phyloP scores from a whole-genome alignment of 345 rosid species.

The Gynandropsis gynandra region DNA sequence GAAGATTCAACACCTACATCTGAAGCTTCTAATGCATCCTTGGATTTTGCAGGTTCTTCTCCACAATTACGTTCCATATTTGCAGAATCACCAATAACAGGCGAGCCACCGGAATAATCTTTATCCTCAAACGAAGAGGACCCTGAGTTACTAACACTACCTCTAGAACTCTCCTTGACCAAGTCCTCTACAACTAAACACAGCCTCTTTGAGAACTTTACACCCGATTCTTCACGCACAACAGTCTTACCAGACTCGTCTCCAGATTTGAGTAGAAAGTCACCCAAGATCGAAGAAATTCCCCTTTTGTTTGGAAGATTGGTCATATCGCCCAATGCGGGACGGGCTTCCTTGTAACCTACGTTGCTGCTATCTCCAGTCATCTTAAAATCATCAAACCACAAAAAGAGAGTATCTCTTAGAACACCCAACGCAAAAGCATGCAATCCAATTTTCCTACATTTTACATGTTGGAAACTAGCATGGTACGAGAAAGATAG shows the following conservation, averaged over 20 bases:
- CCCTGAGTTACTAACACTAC: slow-evolving; percentile 20
- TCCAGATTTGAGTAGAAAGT: slow-evolving; percentile 31
- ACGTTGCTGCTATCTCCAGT: slow-evolving; percentile 37
- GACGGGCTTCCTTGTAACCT: slow-evolving; percentile 24
- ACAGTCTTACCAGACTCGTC: slow-evolving; percentile 22
- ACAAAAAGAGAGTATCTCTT: background rate
- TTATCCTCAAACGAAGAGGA: slow-evolving; percentile 17
- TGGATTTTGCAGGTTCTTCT: slow-evolving; percentile 21
- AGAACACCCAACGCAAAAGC: background rate
- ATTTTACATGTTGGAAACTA: background rate
- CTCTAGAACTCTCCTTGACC: slow-evolving; percentile 30
- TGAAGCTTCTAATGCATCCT: slow-evolving; percentile 23
- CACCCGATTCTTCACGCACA: slow-evolving; percentile 23
- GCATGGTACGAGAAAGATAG: background rate
- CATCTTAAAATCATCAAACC: slow-evolving; percentile 30
- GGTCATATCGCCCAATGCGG: slow-evolving; percentile 43
- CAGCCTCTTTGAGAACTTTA: slow-evolving; percentile 30
- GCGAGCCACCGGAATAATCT: slow-evolving; percentile 15
- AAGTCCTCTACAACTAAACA: slow-evolving; percentile 42
- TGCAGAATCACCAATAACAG: slow-evolving; percentile 18
- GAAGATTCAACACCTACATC: slow-evolving; percentile 13
- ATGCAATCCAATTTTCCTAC: slow-evolving; percentile 4
- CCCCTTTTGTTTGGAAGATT: slow-evolving; percentile 45
- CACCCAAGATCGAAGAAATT: slow-evolving; percentile 32
- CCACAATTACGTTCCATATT: slow-evolving; percentile 24